phyloP scores from a whole-genome alignment of 176 grass and related monocot species.

The Bolboschoenus planiculmis region DNA sequence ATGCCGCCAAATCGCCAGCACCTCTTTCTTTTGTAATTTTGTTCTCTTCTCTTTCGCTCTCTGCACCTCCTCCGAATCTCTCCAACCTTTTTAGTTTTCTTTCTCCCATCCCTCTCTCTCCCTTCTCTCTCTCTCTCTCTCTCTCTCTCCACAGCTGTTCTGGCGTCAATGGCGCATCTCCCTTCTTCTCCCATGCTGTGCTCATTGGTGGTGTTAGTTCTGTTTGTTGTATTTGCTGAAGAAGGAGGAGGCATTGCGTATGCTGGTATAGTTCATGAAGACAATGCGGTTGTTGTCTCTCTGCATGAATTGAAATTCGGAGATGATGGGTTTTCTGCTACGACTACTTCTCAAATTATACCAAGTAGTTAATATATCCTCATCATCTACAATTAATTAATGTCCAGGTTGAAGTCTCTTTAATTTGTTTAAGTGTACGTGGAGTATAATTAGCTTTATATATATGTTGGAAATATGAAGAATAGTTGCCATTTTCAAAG shows the following conservation, averaged over 20 bases:
- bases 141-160: constrained; percentile 16
- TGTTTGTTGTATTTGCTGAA: constrained; percentile 13
- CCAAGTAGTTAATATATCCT: constrained; percentile 36
- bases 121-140: not conserved
- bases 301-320: constrained; percentile 40
- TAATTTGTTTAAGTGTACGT: not conserved
- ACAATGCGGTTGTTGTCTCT: constrained; percentile 14
- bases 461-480: not conserved
- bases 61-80: constrained; percentile 2
- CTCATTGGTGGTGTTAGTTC: not conserved
- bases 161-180: constrained; percentile 26
- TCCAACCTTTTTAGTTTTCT: not conserved
- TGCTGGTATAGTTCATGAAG: not conserved
- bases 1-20: constrained; percentile 26
- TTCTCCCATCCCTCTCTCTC: not conserved
- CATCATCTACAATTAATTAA: too few species aligned
- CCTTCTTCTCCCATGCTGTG: not conserved
- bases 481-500: too few species aligned
- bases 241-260: not conserved
- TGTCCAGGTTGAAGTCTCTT: not conserved
- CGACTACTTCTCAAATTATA: constrained; percentile 6
- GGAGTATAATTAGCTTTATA: not conserved
- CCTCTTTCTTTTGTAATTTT: constrained; percentile 20
- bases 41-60: constrained; percentile 19
- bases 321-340: not conserved